Evolutionary conservation across 2,329 filamentous ascomycete genomes (phyloP).

Genomic region (Tolypocladium pustulatum): DNA sequence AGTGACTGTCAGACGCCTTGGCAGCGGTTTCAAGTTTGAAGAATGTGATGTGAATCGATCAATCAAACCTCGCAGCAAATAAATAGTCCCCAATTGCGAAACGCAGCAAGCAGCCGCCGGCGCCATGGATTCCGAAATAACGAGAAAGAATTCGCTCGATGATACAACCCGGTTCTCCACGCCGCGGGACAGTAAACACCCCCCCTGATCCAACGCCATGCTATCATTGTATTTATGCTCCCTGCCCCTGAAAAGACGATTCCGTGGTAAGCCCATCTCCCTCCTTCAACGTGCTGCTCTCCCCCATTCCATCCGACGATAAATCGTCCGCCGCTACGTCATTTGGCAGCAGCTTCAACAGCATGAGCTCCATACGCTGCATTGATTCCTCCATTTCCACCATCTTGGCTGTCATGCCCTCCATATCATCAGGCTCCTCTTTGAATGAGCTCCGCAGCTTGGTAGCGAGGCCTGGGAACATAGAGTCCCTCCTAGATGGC

Average conservation of each 20-base stretch:
- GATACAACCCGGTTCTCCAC: neutral
- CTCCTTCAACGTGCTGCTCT: slow-evolving; percentile 16
- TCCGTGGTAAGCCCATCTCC: slow-evolving; percentile 17
- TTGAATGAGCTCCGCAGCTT: slow-evolving; percentile 39
- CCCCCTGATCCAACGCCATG: neutral
- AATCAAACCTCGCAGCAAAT: neutral
- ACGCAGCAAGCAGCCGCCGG: neutral
- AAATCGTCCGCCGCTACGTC: slow-evolving; percentile 14
- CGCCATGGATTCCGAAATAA: neutral
- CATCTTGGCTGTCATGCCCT: slow-evolving; percentile 32
- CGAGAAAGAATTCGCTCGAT: neutral
- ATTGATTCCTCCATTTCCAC: slow-evolving; percentile 39
- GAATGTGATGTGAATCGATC: neutral
- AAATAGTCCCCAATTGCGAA: too few relatives aligned
- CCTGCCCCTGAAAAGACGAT: slow-evolving; percentile 15
- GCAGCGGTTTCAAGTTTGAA: neutral
- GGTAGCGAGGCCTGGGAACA: slow-evolving; percentile 38
- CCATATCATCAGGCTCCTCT: slow-evolving; percentile 31
- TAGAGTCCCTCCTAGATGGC: slow-evolving; percentile 42
- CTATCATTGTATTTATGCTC: neutral
- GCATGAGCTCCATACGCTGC: slow-evolving; percentile 35
- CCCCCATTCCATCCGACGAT: slow-evolving; percentile 16
- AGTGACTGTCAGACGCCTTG: neutral
- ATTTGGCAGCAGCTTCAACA: slow-evolving; percentile 25
- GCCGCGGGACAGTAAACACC: neutral